Evolutionary conservation across 768 basidiomycete species (phyloP).

Genomic region (Galerina sulciceps): DNA sequence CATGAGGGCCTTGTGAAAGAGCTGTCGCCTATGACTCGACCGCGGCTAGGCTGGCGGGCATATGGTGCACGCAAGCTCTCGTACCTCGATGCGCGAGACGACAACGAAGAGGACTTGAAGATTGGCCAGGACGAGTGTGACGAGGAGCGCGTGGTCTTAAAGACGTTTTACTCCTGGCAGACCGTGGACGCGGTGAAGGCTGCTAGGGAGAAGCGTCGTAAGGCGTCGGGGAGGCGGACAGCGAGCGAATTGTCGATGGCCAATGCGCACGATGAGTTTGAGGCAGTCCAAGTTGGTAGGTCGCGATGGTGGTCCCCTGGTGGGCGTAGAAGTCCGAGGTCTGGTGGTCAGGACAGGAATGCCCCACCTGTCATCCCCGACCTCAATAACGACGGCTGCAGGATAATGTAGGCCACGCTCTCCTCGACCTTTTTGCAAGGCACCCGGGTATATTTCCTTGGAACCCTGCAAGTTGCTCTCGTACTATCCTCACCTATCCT

Average conservation of each 20-base stretch:
- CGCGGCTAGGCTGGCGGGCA: constrained; percentile 75
- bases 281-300: constrained; percentile 24
- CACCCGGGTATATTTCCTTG: background rate
- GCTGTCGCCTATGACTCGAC: constrained; percentile 58
- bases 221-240: constrained; percentile 46
- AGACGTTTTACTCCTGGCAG: constrained; percentile 88
- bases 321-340: constrained; percentile 39
- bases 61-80: constrained; percentile 71
- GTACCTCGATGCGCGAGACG: constrained; percentile 75
- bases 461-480: background rate
- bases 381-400: constrained; percentile 64
- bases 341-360: constrained; percentile 43
- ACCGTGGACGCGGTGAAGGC: constrained; percentile 77
- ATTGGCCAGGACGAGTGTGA: constrained; percentile 86
- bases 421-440: background rate
- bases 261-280: constrained; percentile 35
- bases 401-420: constrained; percentile 59
- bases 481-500: no score
- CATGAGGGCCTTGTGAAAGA: constrained; percentile 68
- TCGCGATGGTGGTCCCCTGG: constrained; percentile 63
- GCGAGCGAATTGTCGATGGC: constrained; percentile 39
- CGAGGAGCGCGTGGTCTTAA: constrained; percentile 69
- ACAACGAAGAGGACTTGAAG: constrained; percentile 61
- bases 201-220: constrained; percentile 69
- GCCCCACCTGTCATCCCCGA: constrained; percentile 53